Conservation (phyloP, 2,329 filamentous ascomycete species). For the Aspergillus sojae region DNA sequence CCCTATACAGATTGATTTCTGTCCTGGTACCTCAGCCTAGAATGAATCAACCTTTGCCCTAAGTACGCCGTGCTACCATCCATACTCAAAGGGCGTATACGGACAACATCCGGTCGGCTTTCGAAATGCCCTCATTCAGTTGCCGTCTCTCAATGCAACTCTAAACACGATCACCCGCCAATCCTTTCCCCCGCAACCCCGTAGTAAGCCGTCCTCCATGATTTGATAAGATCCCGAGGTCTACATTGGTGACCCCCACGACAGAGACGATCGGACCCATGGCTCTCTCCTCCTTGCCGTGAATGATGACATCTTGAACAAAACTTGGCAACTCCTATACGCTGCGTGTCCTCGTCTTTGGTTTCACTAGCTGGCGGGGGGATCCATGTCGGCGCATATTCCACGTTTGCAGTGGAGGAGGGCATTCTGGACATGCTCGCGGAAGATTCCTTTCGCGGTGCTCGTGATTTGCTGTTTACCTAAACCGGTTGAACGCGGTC, state of each 20-base stretch:
- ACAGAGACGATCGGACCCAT: slow-evolving; percentile 2
- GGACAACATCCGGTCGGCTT: neutral
- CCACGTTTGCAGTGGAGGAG: neutral
- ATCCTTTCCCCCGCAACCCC: neutral
- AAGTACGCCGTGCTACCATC: neutral
- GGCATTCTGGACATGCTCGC: neutral
- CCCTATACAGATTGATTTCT: neutral
- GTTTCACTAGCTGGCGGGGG: neutral
- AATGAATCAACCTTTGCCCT: neutral
- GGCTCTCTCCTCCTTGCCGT: neutral
- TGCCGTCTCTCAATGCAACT: neutral
- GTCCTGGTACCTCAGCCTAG: neutral
- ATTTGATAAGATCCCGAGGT: slow-evolving; percentile 1
- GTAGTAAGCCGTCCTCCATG: neutral
- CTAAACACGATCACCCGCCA: slow-evolving; percentile 2
- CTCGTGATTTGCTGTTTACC: neutral
- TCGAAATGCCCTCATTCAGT: neutral
- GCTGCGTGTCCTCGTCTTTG: neutral
- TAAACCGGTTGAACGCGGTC: neutral
- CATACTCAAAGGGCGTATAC: neutral
- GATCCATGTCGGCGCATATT: neutral
- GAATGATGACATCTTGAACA: neutral
- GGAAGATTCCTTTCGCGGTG: neutral
- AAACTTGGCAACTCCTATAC: neutral
- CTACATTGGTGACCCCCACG: slow-evolving; percentile 5